phyloP scores from a whole-genome alignment of 805 yeast genomes.

The Lachancea fermentati region DNA sequence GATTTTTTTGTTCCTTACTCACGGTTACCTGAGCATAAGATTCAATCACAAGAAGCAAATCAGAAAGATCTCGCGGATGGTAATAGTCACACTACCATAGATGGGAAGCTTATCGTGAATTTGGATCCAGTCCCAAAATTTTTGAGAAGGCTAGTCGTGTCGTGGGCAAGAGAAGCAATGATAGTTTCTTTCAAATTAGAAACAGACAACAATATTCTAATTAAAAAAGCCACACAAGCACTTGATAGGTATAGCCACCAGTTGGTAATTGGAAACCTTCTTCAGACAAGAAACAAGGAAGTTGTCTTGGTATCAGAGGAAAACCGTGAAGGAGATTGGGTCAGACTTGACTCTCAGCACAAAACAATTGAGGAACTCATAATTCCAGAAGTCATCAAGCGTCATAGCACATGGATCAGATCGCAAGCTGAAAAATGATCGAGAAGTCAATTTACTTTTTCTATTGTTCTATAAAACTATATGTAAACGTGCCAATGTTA shows the following conservation, averaged over 20 bases:
- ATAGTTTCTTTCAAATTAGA: conserved; percentile 91
- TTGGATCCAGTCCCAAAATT: conserved; percentile 96
- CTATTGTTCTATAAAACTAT: conserved; percentile 2
- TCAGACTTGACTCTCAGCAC: conserved; percentile 38
- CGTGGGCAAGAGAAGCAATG: conserved; percentile 95
- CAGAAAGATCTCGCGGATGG: conserved; percentile 25
- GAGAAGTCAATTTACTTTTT: neutral
- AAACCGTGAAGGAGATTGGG: conserved; percentile 40
- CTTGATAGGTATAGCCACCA: conserved; percentile 85
- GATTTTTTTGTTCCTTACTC: conserved; percentile 90
- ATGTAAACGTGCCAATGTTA: conserved; percentile 1
- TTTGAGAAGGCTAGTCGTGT: conserved; percentile 75
- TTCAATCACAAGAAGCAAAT: conserved; percentile 67
- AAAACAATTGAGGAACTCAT: conserved; percentile 65
- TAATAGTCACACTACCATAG: conserved; percentile 23
- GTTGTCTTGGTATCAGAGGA: conserved; percentile 67
- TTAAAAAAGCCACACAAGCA: conserved; percentile 73
- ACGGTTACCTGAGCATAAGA: conserved; percentile 87
- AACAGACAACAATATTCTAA: conserved; percentile 68
- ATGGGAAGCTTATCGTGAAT: conserved; percentile 74
- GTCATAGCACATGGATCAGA: conserved; percentile 62
- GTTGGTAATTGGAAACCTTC: conserved; percentile 85
- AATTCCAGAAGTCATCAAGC: conserved; percentile 65
- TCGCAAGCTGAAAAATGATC: conserved; percentile 1
- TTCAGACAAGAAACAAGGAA: conserved; percentile 82